Conservation (phyloP, 768 basidiomycete species). For the Leccinum uliginosum region DNA sequence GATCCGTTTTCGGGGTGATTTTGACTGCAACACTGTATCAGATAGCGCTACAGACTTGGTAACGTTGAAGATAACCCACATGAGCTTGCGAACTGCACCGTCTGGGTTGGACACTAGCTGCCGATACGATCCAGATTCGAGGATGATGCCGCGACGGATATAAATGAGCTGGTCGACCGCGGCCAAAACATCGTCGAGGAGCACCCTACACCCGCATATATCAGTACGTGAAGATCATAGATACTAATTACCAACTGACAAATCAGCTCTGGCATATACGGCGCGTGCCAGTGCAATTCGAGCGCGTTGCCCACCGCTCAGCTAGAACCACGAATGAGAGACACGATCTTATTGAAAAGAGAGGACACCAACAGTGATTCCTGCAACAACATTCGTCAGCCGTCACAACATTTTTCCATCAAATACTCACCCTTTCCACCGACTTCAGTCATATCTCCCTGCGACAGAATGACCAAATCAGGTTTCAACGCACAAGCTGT, state of each 20-base stretch:
- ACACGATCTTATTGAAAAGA: slow-evolving; percentile 6
- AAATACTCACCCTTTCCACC: slow-evolving; percentile 67
- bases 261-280: slow-evolving; percentile 86
- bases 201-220: slow-evolving; percentile 39
- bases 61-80: slow-evolving; percentile 39
- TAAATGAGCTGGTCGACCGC: slow-evolving; percentile 74
- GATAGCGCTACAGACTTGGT: not conserved
- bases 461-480: slow-evolving; percentile 72
- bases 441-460: slow-evolving; percentile 83
- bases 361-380: slow-evolving; percentile 50
- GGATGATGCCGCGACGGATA: slow-evolving; percentile 76
- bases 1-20: slow-evolving; percentile 42
- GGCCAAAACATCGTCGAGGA: slow-evolving; percentile 91
- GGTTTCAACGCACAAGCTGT: slow-evolving; percentile 79
- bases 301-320: slow-evolving; percentile 83
- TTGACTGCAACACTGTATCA: slow-evolving; percentile 27
- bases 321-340: slow-evolving; percentile 32
- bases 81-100: slow-evolving; percentile 67
- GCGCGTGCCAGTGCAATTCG: slow-evolving; percentile 82
- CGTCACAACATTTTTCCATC: too few species aligned
- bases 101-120: slow-evolving; percentile 55
- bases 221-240: not conserved
- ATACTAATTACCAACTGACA: slow-evolving; percentile 41
- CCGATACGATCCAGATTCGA: slow-evolving; percentile 68
- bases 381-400: slow-evolving; percentile 17